Percentiles rank a stretch among this genome's conserved stretches.
Conservation (phyloP, 192 early-diverging fungal species). For the Mortierella hygrophila region DNA sequence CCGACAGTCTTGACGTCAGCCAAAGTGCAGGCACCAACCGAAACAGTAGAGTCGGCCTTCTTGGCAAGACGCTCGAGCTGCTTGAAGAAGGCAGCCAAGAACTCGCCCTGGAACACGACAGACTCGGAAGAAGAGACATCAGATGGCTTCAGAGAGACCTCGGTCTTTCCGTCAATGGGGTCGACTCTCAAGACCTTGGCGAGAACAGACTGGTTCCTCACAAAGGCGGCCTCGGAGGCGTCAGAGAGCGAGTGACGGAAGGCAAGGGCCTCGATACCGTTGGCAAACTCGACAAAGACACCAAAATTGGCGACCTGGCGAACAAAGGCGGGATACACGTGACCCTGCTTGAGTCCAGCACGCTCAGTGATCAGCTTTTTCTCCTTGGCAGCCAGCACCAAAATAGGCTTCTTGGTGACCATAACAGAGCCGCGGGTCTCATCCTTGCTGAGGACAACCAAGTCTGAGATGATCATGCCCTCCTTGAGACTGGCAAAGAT, state of each 20-base stretch:
- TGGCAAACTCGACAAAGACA: conserved; percentile 76
- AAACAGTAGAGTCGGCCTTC: conserved; percentile 31
- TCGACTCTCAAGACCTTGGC: conserved; percentile 71
- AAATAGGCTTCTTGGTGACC: conserved; percentile 73
- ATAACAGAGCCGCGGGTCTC: conserved; percentile 58
- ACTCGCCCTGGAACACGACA: conserved; percentile 61
- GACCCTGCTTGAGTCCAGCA: conserved; percentile 64
- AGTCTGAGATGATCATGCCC: conserved; percentile 62
- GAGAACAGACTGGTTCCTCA: conserved; percentile 78
- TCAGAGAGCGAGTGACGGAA: conserved; percentile 69
- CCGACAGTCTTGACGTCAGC: conserved; percentile 63
- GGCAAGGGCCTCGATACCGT: conserved; percentile 71
- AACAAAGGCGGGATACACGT: conserved; percentile 76
- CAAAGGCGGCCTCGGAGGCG: conserved; percentile 63
- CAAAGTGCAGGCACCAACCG: conserved; percentile 57
- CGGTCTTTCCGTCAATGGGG: conserved; percentile 57
- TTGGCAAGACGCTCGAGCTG: conserved; percentile 61
- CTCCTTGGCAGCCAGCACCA: conserved; percentile 70
- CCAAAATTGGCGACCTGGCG: conserved; percentile 68
- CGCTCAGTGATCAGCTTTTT: conserved; percentile 55
- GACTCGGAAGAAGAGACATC: conserved; percentile 54
- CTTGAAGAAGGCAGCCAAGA: conserved; percentile 61
- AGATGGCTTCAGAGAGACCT: conserved; percentile 79
- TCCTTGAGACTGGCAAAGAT: conserved; percentile 56
- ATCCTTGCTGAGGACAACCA: conserved; percentile 71